Evolutionary conservation across 1,284 basidiomycete genomes (phyloP).

Genomic region (Trichosporon coremiiforme): DNA sequence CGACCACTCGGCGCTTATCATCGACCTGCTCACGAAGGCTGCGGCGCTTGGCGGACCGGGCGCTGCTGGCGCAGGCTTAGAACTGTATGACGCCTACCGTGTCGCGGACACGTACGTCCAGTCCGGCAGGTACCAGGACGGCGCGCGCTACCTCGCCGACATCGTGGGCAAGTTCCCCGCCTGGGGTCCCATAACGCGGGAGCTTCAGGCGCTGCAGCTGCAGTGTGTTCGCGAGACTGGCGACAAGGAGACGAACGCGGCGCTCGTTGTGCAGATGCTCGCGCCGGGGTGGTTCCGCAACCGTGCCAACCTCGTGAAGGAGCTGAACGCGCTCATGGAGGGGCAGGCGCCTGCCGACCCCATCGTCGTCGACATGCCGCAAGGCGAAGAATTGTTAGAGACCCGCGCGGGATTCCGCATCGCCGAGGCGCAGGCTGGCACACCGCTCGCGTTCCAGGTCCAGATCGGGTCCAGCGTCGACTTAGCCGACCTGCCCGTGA

Average conservation of each 20-base stretch:
- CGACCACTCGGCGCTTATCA: conserved; percentile 74
- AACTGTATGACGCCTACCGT: conserved; percentile 80
- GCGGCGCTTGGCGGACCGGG: conserved; percentile 79
- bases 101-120: conserved; percentile 75
- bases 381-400: conserved; percentile 67
- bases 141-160: conserved; percentile 81
- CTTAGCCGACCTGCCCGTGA: conserved; percentile 47
- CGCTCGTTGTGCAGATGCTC: conserved; percentile 76
- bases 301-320: conserved; percentile 59
- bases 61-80: conserved; percentile 65
- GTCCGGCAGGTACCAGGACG: conserved; percentile 71
- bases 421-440: conserved; percentile 64
- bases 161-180: conserved; percentile 80
- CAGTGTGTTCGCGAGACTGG: conserved; percentile 73
- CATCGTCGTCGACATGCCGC: conserved; percentile 65
- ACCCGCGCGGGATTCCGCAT: conserved; percentile 71
- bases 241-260: conserved; percentile 72
- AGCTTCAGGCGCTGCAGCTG: conserved; percentile 75
- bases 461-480: conserved; percentile 48
- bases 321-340: conserved; percentile 70
- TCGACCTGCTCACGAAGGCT: conserved; percentile 87
- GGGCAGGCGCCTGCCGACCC: conserved; percentile 63
- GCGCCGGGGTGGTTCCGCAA: conserved; percentile 56
- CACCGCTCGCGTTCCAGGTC: conserved; percentile 71
- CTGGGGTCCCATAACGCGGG: conserved; percentile 71